Evolutionary conservation across 2,329 filamentous ascomycete genomes (phyloP).

Genomic region (Aspergillus ustus): DNA sequence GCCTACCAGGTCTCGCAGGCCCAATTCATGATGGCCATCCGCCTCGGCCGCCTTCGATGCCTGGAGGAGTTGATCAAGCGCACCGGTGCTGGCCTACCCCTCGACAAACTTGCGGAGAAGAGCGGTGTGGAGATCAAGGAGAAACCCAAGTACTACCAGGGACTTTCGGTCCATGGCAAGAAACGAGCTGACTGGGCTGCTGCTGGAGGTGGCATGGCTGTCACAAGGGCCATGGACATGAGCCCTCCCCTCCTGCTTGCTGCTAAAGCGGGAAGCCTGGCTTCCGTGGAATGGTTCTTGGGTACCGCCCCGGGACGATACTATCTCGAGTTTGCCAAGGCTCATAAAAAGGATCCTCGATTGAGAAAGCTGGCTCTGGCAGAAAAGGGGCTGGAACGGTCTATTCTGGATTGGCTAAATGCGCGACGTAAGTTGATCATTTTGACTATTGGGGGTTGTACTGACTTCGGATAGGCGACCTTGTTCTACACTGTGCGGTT

Average conservation of each 20-base stretch:
- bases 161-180: slow-evolving; percentile 74
- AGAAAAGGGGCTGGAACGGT: slow-evolving; percentile 11
- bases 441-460: background rate
- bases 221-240: background rate
- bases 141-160: slow-evolving; percentile 76
- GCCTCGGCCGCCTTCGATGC: slow-evolving; percentile 40
- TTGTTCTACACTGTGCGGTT: slow-evolving; percentile 70
- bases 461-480: slow-evolving; percentile 34
- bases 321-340: slow-evolving; percentile 71
- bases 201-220: slow-evolving; percentile 52
- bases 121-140: slow-evolving; percentile 66
- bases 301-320: slow-evolving; percentile 69
- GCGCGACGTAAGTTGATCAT: slow-evolving; percentile 52
- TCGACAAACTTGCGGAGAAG: slow-evolving; percentile 68
- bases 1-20: slow-evolving; percentile 23
- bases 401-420: slow-evolving; percentile 36
- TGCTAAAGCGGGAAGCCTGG: slow-evolving; percentile 57
- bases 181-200: slow-evolving; percentile 77
- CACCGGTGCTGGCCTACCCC: slow-evolving; percentile 70
- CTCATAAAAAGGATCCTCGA: slow-evolving; percentile 64
- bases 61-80: slow-evolving; percentile 65
- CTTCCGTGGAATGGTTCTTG: slow-evolving; percentile 76
- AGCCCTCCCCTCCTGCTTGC: slow-evolving; percentile 39
- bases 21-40: slow-evolving; percentile 49
- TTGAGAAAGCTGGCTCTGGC: slow-evolving; percentile 65